phyloP scores from a whole-genome alignment of 2,329 filamentous ascomycete species.

The Ascochyta pisi region DNA sequence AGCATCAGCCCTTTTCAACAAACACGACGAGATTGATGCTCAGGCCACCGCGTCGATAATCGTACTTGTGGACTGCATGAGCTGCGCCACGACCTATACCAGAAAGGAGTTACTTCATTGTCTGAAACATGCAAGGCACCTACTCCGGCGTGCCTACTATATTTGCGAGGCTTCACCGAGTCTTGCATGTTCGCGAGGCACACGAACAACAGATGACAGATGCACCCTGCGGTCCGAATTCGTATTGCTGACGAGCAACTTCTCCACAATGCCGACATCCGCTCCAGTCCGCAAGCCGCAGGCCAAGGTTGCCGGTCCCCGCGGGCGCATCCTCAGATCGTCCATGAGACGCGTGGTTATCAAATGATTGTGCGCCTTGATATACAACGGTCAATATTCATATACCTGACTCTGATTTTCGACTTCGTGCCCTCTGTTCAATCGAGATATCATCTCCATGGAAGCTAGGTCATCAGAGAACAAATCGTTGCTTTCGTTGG shows the following conservation, averaged over 20 bases:
- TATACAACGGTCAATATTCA: neutral
- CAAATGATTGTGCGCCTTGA: neutral
- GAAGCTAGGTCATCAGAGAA: neutral
- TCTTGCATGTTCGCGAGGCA: neutral
- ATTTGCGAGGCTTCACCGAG: neutral
- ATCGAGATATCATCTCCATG: neutral
- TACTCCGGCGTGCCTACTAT: neutral
- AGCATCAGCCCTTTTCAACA: neutral
- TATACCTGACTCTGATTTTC: neutral
- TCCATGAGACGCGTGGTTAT: neutral
- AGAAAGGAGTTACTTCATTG: neutral
- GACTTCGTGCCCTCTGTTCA: neutral
- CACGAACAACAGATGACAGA: neutral
- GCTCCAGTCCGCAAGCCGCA: neutral
- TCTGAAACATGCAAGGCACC: conserved; percentile 1
- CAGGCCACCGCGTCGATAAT: neutral
- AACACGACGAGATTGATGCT: neutral
- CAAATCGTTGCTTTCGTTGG: neutral
- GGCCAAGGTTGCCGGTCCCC: neutral
- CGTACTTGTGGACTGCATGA: neutral
- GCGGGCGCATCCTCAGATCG: neutral
- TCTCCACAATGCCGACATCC: neutral
- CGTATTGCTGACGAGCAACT: conserved; percentile 13
- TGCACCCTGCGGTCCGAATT: conserved; percentile 4
- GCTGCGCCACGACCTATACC: conserved; percentile 4